Evolutionary conservation across 129 eudicot species (phyloP), one percentile per base, ranked within the genome.

Genomic region (Gnaphalium uliginosum): DNA sequence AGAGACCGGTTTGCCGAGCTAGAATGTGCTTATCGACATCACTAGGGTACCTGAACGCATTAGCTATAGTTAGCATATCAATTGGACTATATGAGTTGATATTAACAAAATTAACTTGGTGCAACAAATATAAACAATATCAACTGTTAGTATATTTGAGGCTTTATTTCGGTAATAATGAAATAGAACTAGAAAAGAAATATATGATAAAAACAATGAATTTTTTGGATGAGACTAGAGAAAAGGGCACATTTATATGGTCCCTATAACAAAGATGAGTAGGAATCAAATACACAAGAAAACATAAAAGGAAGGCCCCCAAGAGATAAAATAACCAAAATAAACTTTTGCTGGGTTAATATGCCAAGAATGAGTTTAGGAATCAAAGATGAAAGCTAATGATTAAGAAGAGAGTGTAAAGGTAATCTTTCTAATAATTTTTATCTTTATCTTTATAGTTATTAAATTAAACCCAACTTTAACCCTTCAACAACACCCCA

Each of bases 1-100:
- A 88, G 76, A 93, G 98, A 50, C 98, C 98, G 2, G 98, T 93
- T 90, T 93, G 96, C 67, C 98, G 95, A 64, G 98, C 95, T 83
- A 93, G 76, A 78, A 93, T 86, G 78, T 93, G 98, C 71, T 93
- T 93, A 86, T 93, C 98, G 2, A 90, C 95, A 80, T 90, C 98
- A 68, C 96, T 93, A 54, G 98, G 96, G 71, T 93, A 93, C 92
- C 98, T 93, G 89, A 66, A 79, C 67, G 53, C 4, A 66, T 39
- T 69, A 64, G 10, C 9, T 21, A 66, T 33, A 33, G 18, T 43
- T 18, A 14, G 64, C 33, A 43, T 48, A 69, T 32, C 14, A 50
- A 22, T 56, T 43, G 1, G 35, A 65, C n/a, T 75, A 23, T 48
- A 29, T 14, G 29, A 8, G n/a, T 54, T 2, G 33, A 43, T 6